These are phyloP conservation scores for Sclerotinia subarctica DNA, from an alignment of 2,329 filamentous ascomycete species.

Conservation along the genomic window DNA sequence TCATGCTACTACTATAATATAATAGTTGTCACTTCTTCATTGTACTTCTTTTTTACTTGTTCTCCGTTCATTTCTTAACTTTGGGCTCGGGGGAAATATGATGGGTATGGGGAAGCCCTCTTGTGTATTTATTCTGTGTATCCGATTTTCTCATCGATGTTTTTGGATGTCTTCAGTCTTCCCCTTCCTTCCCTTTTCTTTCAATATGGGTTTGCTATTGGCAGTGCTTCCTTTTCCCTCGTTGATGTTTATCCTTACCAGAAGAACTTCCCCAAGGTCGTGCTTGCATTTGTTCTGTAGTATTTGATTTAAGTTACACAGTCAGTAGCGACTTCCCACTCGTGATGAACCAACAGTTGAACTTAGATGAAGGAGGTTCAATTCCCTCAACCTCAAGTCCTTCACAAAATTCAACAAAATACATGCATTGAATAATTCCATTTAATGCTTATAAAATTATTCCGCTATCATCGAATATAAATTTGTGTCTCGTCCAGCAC, in stretches of 20 bases:
- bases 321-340: background rate
- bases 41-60: background rate
- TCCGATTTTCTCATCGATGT: too few species aligned
- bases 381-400: background rate
- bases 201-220: too few species aligned
- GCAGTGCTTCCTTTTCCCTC: too few species aligned
- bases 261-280: too few species aligned
- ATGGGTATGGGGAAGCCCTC: background rate
- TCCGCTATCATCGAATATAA: background rate
- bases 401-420: background rate
- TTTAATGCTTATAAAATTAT: background rate
- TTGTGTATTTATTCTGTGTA: too few species aligned
- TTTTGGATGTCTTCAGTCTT: too few species aligned
- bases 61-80: background rate
- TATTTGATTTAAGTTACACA: too few species aligned
- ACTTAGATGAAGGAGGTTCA: background rate
- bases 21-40: background rate
- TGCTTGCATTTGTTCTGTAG: too few species aligned
- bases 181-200: too few species aligned
- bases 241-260: too few species aligned
- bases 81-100: too few species aligned
- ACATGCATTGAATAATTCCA: background rate
- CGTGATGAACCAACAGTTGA: background rate
- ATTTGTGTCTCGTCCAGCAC: background rate
- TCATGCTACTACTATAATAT: too few species aligned